Base-by-base conservation (phyloP, 495 filamentous ascomycete genomes). In the Recurvomyces mirabilis region DNA sequence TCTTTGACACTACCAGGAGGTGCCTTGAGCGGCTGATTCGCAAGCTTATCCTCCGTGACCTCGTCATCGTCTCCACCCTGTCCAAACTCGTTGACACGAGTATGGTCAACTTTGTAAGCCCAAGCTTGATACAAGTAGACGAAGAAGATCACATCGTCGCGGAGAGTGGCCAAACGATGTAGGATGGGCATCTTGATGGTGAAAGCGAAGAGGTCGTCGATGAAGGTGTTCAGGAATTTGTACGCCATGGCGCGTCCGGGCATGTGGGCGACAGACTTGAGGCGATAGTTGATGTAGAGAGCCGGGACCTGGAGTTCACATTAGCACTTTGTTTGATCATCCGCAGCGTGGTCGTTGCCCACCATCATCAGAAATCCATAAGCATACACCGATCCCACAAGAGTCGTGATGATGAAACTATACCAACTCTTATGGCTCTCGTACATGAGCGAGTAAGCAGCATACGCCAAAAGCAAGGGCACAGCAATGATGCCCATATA, bases 281-380 rank as follows among this genome's bases (percentile, higher is more conserved):
- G 74, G 6, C 89, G 75, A 68, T 98, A 98, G 70, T 98, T 98
- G 76, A 98, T 98, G 63, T 96, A 98, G 42, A 98, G 69, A 46
- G 77, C 82, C 21, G 91, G 91, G 14, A 98, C 32, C 50, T 53
- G 22, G 13, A 20, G 3, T n/a, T n/a, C 4, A 45, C n/a, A 21
- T 47, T 47, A 46, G 48, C 22, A 24, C 17, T 34, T 38, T 21
- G 31, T 25, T 24, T n/a, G n/a, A n/a, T n/a, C n/a, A n/a, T n/a
- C n/a, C n/a, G n/a, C n/a, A 25, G 36, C 2, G n/a, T 6, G 43
- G 18, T 15, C 2, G 24, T n/a, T 29, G 26, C 38, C n/a, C 33
- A 53, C 85, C 91, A 98, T 96, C 93, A 98, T 96, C 47, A 98
- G 65, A 69, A 98, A 98, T 6, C 91, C 91, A 56, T 98, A 98